phyloP scores from a whole-genome alignment of 2,329 filamentous ascomycete genomes.

The Cladosporium sp. region DNA sequence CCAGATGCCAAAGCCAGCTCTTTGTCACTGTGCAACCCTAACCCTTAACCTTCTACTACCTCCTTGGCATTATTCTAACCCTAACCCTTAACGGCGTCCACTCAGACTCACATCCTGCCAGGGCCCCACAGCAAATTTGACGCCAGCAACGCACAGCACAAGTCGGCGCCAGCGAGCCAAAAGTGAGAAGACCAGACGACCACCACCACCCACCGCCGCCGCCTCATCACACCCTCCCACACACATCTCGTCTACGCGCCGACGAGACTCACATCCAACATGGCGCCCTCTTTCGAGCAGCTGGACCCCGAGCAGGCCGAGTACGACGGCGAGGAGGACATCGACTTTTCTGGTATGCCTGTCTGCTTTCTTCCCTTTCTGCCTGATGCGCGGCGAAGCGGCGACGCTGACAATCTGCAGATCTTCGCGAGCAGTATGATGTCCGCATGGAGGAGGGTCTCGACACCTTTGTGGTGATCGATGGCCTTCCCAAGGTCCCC shows the following conservation, averaged over 20 bases:
- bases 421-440: constrained; percentile 90
- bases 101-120: no score
- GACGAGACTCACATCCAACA: constrained; percentile 44
- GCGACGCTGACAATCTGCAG: constrained; percentile 36
- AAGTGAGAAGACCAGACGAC: not conserved
- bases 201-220: not conserved
- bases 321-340: constrained; percentile 86
- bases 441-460: constrained; percentile 93
- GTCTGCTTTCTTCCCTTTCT: no score
- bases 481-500: constrained; percentile 83
- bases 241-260: constrained; percentile 13
- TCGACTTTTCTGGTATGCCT: constrained; percentile 71
- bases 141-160: not conserved
- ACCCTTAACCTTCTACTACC: no score
- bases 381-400: constrained; percentile 1
- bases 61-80: no score
- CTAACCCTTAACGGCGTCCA: no score
- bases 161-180: constrained; percentile 1
- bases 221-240: not conserved
- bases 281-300: constrained; percentile 92
- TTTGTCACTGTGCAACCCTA: no score
- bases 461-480: constrained; percentile 92
- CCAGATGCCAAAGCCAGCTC: no score
- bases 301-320: constrained; percentile 75
- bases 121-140: constrained; percentile 9